Conservation (phyloP, 345 rosid genomes). For the Physaria fendleri region DNA sequence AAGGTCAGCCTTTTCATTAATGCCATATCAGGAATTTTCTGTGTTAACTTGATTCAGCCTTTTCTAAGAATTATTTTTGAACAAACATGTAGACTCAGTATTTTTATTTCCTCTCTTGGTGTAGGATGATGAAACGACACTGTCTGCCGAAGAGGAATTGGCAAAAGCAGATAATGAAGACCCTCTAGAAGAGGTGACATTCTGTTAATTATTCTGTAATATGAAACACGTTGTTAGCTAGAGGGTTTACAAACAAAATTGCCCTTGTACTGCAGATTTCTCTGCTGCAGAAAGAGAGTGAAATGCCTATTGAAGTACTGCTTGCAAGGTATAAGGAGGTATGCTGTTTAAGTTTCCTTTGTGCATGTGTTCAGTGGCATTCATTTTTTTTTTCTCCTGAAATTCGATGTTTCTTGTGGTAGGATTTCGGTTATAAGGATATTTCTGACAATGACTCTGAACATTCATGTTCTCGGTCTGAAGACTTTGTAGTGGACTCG, state of each 20-base stretch:
- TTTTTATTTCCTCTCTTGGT: slow-evolving; percentile 20
- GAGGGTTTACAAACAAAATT: slow-evolving; percentile 16
- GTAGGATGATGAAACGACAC: slow-evolving; percentile 94
- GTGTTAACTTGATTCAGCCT: neutral
- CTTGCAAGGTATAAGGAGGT: slow-evolving; percentile 97
- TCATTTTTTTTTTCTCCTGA: slow-evolving; percentile 21
- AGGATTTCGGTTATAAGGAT: slow-evolving; percentile 56
- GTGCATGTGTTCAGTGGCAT: slow-evolving; percentile 13
- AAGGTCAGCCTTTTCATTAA: slow-evolving; percentile 46
- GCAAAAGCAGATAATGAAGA: slow-evolving; percentile 63
- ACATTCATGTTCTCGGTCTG: slow-evolving; percentile 54
- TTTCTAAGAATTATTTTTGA: neutral
- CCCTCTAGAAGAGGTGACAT: slow-evolving; percentile 66
- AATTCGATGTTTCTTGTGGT: slow-evolving; percentile 25
- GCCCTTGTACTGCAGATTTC: slow-evolving; percentile 52
- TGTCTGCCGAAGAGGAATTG: slow-evolving; percentile 80
- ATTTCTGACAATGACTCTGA: slow-evolving; percentile 69
- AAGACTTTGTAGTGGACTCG: slow-evolving; percentile 43
- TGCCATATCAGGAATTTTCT: slow-evolving; percentile 4
- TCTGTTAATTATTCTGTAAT: slow-evolving; percentile 15
- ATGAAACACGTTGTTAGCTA: slow-evolving; percentile 6
- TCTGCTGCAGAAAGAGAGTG: slow-evolving; percentile 85
- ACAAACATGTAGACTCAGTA: slow-evolving; percentile 1
- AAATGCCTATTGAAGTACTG: slow-evolving; percentile 77
- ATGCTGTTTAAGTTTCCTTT: slow-evolving; percentile 35